phyloP scores from a whole-genome alignment of 129 eudicot genomes.

The Tagetes patula region DNA sequence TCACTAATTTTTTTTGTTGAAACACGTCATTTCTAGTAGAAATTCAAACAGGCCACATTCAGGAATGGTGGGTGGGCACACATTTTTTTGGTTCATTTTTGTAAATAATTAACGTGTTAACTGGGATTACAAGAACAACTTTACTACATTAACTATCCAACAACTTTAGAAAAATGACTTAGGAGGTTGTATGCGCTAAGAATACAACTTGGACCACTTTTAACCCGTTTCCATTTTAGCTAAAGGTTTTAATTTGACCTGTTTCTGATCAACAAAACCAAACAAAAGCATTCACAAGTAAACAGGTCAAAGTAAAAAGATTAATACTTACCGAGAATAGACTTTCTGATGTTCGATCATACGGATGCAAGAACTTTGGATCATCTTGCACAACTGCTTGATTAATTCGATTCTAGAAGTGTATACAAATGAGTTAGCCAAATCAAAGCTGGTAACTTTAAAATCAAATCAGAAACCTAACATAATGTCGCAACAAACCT shows the following conservation, averaged over 20 bases:
- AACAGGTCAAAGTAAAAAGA: constrained; percentile 3
- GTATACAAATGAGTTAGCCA: constrained; percentile 18
- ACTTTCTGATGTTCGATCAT: constrained; percentile 79
- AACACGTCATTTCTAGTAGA: background rate
- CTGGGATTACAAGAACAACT: background rate
- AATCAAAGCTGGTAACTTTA: constrained; percentile 6
- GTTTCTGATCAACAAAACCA: background rate
- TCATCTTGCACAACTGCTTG: constrained; percentile 42
- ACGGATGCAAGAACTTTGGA: constrained; percentile 73
- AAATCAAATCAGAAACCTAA: background rate
- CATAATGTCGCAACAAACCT: constrained; percentile 51
- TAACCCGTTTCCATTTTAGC: background rate
- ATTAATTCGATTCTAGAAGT: constrained; percentile 45
- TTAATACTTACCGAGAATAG: constrained; percentile 63
- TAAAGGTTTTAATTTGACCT: background rate
- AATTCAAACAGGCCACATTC: background rate
- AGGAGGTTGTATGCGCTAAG: background rate
- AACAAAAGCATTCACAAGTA: background rate
- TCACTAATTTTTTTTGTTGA: background rate
- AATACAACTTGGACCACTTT: background rate
- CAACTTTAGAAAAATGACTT: background rate
- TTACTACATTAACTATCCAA: background rate
- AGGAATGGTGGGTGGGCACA: background rate
- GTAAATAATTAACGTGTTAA: background rate
- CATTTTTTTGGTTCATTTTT: background rate